These are phyloP conservation scores for Carex parvula DNA, from an alignment of 176 grass and related monocot species.

Conservation along the genomic window DNA sequence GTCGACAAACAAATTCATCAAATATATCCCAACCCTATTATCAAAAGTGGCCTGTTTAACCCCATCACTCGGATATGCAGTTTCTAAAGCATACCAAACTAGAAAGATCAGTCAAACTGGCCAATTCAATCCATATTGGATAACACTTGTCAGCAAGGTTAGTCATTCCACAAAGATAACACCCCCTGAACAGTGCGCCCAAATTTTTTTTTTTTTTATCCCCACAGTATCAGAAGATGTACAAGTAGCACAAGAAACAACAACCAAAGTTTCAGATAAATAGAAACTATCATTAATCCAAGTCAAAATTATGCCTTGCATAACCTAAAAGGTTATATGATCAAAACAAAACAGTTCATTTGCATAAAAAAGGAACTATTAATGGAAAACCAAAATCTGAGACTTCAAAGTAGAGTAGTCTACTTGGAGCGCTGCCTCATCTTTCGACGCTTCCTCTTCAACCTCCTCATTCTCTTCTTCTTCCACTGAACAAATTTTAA, in stretches of 20 bases:
- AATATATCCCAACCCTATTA: background rate
- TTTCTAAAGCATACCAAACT: background rate
- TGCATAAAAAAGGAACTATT: background rate
- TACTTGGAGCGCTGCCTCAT: slow-evolving; percentile 98
- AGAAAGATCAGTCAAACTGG: background rate
- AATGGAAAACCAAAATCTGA: background rate
- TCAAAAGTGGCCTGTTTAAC: too few species aligned
- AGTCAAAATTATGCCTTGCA: background rate
- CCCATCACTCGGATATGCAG: background rate
- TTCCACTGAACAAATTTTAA: slow-evolving; percentile 50
- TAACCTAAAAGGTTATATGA: background rate
- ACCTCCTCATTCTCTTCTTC: slow-evolving; percentile 99
- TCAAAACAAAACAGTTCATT: background rate
- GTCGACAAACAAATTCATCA: too few species aligned
- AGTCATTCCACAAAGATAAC: background rate
- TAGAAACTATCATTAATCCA: background rate
- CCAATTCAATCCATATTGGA: background rate
- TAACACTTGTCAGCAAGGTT: background rate
- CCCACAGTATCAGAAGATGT: background rate
- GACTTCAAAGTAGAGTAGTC: background rate
- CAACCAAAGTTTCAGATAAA: too few species aligned
- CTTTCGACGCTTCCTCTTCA: slow-evolving; percentile 98
- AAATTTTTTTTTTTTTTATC: background rate
- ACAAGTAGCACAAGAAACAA: background rate
- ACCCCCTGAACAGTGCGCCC: background rate